phyloP scores from a whole-genome alignment of 495 filamentous ascomycete species.

The Penicillium turbatum region DNA sequence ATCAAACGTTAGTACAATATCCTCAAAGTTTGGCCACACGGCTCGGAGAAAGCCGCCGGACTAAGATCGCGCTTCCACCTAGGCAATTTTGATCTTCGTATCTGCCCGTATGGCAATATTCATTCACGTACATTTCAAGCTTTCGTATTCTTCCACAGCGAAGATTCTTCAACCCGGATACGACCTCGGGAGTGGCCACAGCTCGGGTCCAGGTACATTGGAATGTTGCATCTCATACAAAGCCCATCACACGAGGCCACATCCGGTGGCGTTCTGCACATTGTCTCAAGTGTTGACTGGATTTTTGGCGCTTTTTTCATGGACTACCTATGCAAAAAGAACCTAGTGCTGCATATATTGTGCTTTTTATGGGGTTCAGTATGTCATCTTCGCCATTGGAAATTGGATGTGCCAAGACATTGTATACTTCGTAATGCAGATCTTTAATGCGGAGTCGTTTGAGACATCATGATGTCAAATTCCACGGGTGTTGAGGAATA shows the following conservation, averaged over 20 bases:
- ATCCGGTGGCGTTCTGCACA: not conserved
- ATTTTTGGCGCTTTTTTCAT: not conserved
- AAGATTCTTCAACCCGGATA: not conserved
- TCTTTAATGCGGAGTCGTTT: not conserved
- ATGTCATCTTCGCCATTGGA: not conserved
- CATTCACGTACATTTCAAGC: too few species aligned
- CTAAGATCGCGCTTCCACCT: not conserved
- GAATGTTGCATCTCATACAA: not conserved
- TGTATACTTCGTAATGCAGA: not conserved
- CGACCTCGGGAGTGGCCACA: not conserved
- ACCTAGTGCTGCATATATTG: too few species aligned
- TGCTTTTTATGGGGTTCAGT: too few species aligned
- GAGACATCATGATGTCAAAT: not conserved
- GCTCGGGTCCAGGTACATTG: not conserved
- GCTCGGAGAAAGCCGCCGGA: not conserved
- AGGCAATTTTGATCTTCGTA: not conserved
- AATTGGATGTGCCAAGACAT: slow-evolving; percentile 4
- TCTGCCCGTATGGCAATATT: not conserved
- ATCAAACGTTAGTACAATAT: too few species aligned
- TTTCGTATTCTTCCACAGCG: not conserved
- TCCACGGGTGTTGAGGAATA: too few species aligned
- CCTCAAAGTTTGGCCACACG: slow-evolving; percentile 1
- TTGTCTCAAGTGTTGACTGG: not conserved
- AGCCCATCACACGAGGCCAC: not conserved
- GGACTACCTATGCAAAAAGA: too few species aligned